Percentiles rank a stretch among this genome's conserved stretches.
These are phyloP conservation scores for Malbranchea zuffiana DNA, from an alignment of 2,329 filamentous ascomycete species.

Conservation along the genomic window DNA sequence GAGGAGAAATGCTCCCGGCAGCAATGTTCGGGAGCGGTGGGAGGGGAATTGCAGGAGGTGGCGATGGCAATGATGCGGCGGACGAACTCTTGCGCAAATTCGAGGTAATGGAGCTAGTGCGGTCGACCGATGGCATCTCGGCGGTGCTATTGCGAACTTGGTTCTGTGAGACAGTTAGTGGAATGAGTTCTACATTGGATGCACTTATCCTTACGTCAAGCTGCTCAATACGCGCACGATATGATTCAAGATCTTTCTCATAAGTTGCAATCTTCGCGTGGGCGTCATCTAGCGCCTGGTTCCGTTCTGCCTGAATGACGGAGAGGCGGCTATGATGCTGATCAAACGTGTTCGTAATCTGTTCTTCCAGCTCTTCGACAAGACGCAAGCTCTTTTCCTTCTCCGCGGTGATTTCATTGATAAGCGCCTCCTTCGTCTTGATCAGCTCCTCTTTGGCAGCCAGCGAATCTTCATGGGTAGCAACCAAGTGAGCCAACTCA, in stretches of 20 bases:
- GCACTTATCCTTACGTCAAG: constrained; percentile 55
- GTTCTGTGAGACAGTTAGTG: constrained; percentile 18
- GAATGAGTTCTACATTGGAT: background rate
- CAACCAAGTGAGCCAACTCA: constrained; percentile 42
- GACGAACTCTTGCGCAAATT: constrained; percentile 77
- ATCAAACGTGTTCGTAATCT: constrained; percentile 89
- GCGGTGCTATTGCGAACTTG: constrained; percentile 30
- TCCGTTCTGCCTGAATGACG: constrained; percentile 63
- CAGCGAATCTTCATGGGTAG: constrained; percentile 37
- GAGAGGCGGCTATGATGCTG: constrained; percentile 89
- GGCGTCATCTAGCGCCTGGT: constrained; percentile 67
- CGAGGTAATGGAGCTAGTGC: constrained; percentile 51
- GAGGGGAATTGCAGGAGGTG: constrained; percentile 89
- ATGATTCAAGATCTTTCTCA: constrained; percentile 55
- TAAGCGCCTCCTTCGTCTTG: constrained; percentile 36
- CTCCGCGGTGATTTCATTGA: constrained; percentile 45
- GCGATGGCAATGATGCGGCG: constrained; percentile 75
- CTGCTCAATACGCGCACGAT: constrained; percentile 47
- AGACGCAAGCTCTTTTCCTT: constrained; percentile 88
- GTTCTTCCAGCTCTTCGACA: constrained; percentile 92
- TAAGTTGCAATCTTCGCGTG: constrained; percentile 52
- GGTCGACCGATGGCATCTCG: constrained; percentile 36
- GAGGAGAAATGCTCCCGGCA: constrained; percentile 44
- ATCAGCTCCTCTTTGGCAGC: constrained; percentile 35
- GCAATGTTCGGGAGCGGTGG: constrained; percentile 67